phyloP scores from a whole-genome alignment of 2,329 filamentous ascomycete genomes.

The Xylaria sp. region DNA sequence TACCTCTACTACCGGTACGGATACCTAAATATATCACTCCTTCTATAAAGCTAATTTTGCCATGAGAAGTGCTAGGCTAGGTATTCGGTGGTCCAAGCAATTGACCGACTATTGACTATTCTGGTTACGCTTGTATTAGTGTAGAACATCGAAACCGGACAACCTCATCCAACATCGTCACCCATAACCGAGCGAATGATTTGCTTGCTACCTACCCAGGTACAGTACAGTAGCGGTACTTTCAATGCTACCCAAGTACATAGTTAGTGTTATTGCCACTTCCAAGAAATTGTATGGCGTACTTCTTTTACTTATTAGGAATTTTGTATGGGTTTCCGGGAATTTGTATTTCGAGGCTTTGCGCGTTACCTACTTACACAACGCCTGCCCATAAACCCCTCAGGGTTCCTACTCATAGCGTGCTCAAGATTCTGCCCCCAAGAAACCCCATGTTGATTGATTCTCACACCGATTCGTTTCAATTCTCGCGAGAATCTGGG shows the following conservation, averaged over 20 bases:
- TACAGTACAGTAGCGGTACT: background rate
- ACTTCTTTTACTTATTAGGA: background rate
- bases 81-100: background rate
- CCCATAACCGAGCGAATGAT: background rate
- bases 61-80: background rate
- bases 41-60: background rate
- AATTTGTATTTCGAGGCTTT: background rate
- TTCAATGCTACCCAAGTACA: background rate
- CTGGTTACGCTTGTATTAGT: background rate
- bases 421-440: too few relatives aligned
- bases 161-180: background rate
- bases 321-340: background rate
- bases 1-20: background rate
- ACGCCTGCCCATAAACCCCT: background rate
- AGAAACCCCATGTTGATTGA: background rate
- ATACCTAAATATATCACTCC: background rate
- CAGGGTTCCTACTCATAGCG: background rate
- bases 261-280: background rate
- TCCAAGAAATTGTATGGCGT: background rate
- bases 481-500: background rate
- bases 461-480: background rate
- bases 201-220: background rate
- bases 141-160: too few relatives aligned
- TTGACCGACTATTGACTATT: too few relatives aligned
- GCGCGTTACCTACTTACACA: too few relatives aligned